Percentiles rank a stretch among this genome's conserved stretches.
These are phyloP conservation scores for Blastobotrys buckinghamii DNA, from an alignment of 1,139 yeast species.

Conservation along the genomic window DNA sequence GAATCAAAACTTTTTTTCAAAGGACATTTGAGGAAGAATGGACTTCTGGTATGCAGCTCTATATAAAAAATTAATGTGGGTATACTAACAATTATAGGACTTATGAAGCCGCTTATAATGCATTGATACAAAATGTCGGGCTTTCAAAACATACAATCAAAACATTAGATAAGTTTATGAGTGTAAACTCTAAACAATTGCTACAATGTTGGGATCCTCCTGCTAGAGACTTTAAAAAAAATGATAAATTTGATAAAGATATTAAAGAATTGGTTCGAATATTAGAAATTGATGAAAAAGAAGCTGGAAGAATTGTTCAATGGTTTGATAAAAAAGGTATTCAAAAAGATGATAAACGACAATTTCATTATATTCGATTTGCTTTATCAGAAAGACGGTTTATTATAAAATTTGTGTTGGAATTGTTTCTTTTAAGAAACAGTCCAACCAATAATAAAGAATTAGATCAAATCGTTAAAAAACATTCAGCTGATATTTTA, in stretches of 20 bases:
- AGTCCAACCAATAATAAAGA: constrained; percentile 5
- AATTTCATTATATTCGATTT: constrained; percentile 20
- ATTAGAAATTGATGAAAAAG: constrained; percentile 22
- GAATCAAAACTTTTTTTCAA: too few relatives aligned
- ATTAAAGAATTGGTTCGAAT: constrained; percentile 18
- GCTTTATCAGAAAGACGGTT: constrained; percentile 24
- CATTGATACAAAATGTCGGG: constrained; percentile 16
- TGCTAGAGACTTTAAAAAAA: constrained; percentile 15
- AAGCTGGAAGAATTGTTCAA: constrained; percentile 22
- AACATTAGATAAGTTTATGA: constrained; percentile 21
- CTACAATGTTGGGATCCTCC: constrained; percentile 22
- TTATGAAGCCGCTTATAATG: constrained; percentile 28
- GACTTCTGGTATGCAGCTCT: constrained; percentile 13
- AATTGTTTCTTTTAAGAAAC: constrained; percentile 15
- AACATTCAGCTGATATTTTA: constrained; percentile 23
- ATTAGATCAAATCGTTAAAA: constrained; percentile 8
- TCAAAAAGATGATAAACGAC: constrained; percentile 16
- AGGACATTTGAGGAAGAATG: too few relatives aligned
- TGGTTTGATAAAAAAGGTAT: constrained; percentile 22
- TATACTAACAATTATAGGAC: constrained; percentile 17
- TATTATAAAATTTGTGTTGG: constrained; percentile 18
- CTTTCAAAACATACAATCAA: constrained; percentile 16
- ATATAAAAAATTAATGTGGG: background rate
- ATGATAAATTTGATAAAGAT: constrained; percentile 18
- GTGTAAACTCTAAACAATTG: constrained; percentile 17